A percentile compares a stretch with the other conserved stretches of the same genome.
phyloP scores from a whole-genome alignment of 805 yeast species.

The Ogataea chonburiensis region DNA sequence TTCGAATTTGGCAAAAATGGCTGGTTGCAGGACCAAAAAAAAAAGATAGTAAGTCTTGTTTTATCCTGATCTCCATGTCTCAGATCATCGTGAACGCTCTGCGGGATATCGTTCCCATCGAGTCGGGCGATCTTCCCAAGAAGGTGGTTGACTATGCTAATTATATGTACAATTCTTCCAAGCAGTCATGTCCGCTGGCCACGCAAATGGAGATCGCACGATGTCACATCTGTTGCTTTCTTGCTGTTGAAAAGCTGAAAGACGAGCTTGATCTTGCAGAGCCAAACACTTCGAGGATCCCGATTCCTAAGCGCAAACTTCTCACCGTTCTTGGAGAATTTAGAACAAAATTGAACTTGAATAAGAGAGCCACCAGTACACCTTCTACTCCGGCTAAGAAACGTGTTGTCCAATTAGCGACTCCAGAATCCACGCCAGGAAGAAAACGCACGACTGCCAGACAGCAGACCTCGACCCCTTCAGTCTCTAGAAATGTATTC shows the following conservation, averaged over 20 bases:
- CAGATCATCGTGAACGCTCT: constrained; percentile 38
- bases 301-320: constrained; percentile 49
- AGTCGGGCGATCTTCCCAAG: constrained; percentile 44
- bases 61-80: constrained; percentile 33
- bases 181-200: constrained; percentile 44
- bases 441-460: constrained; percentile 2
- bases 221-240: constrained; percentile 62
- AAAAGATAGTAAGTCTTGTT: constrained; percentile 1
- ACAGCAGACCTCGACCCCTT: constrained; percentile 1
- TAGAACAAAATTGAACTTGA: constrained; percentile 35
- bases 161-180: constrained; percentile 53
- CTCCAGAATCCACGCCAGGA: constrained; percentile 23
- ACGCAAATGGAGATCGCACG: constrained; percentile 62
- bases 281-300: constrained; percentile 52
- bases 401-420: constrained; percentile 12
- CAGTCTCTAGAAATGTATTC: constrained; percentile 2
- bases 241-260: constrained; percentile 53
- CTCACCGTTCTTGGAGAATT: constrained; percentile 46
- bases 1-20: constrained; percentile 12
- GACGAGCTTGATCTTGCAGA: constrained; percentile 44
- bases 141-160: constrained; percentile 41
- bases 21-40: constrained; percentile 10
- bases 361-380: neutral
- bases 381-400: constrained; percentile 30
- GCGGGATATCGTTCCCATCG: constrained; percentile 50